Percentiles rank a stretch among this genome's conserved stretches.
These are phyloP conservation scores for carrot (Daucus carota) DNA, from an alignment of 129 eudicot species.

Conservation along the genomic window DNA sequence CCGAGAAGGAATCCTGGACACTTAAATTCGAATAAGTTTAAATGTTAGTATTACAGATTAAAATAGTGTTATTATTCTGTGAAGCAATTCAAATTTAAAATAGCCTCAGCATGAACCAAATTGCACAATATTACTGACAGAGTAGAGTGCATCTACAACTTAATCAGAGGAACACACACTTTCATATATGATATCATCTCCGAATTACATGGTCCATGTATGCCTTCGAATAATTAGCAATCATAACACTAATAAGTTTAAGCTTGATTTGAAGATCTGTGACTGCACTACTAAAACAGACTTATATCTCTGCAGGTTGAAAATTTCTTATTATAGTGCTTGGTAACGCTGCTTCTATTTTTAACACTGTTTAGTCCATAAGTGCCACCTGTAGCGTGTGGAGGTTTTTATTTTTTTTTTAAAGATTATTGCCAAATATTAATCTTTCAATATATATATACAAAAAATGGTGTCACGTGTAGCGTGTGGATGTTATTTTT, in stretches of 20 bases:
- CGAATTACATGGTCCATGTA: not conserved
- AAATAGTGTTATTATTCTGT: no score
- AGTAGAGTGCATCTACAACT: not conserved
- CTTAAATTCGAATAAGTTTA: conserved; percentile 26
- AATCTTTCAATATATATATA: no score
- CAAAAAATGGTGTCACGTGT: no score
- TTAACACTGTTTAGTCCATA: no score
- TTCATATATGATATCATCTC: not conserved
- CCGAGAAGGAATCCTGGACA: conserved; percentile 45
- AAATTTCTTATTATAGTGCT: no score
- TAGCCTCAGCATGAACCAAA: not conserved
- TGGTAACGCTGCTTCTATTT: no score
- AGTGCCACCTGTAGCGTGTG: no score
- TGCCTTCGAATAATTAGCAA: not conserved
- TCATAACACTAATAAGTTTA: not conserved
- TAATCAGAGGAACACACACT: not conserved
- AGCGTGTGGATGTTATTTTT: no score
- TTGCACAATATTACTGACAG: not conserved
- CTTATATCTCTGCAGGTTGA: not conserved
- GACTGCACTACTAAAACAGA: not conserved
- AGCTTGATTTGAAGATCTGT: not conserved
- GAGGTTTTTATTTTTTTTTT: no score
- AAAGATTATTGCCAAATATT: no score
- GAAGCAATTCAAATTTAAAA: no score
- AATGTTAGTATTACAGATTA: not conserved